Evolutionary conservation across 768 basidiomycete genomes (phyloP), one percentile per base, ranked within the genome.

Genomic region (Mycena latifolia): DNA sequence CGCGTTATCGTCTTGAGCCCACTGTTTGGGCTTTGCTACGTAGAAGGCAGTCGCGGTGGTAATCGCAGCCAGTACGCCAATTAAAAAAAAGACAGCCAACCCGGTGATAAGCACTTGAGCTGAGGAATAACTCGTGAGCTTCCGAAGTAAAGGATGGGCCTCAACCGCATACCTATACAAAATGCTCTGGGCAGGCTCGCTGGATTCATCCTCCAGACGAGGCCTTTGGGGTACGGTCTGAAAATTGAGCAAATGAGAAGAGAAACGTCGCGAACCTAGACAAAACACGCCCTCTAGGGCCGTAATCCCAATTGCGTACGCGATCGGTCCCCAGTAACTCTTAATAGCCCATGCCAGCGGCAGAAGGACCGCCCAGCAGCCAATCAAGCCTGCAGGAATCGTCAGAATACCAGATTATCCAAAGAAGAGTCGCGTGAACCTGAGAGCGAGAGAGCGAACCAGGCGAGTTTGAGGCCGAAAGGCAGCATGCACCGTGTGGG

Each of bases 301-400:
- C 7, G 68, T 66, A 33, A 66, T 60, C 17, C 60, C 68, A 5
- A 55, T 55, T 11, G 68, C 68, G 37, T 66, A 69, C 50, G 53
- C 60, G 35, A 69, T 52, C 29, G 68, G 68, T 2, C 50, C 68
- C 68, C 68, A 69, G 39, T 62, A 62, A 33, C 68, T 61, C 46
- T 62, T 48, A 3, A 62, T 50, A 25, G 51, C 61, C 60, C 61
- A 55, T 37, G 60, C 68, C 51, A 69, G 51, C 25, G 64, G 63
- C 59, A 69, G 56, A 55, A 69, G 68, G 68, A 65, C 68, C 52
- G 64, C 68, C 68, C 68, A 69, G 68, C 68, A 69, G 68, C 68
- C 68, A 43, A 69, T 55, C 56, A 69, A 57, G 61, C 68, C 68
- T 69, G 17, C 11, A 33, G 17, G 18, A 39, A 22, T 10, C 3